phyloP scores from a whole-genome alignment of 441 rosid genomes.

The Croton setiger region DNA sequence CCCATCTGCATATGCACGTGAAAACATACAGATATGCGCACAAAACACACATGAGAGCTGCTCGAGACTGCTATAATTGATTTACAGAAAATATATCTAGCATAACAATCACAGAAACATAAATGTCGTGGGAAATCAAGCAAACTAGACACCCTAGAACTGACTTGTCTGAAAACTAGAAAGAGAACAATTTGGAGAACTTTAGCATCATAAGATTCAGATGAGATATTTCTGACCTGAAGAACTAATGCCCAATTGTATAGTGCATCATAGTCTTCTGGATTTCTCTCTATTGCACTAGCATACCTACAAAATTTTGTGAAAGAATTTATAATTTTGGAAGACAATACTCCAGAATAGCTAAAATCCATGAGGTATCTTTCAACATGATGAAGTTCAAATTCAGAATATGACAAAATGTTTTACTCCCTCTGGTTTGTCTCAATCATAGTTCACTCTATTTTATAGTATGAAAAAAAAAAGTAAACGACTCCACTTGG shows the following conservation, averaged over 20 bases:
- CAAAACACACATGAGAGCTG: not conserved
- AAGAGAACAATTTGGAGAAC: not conserved
- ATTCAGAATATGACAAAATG: not conserved
- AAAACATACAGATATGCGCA: not conserved
- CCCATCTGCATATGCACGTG: not conserved
- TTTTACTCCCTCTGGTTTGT: not conserved
- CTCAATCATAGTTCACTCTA: not conserved
- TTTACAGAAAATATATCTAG: not conserved
- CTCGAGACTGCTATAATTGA: not conserved
- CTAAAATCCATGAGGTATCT: conserved; percentile 13
- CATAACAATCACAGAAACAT: not conserved
- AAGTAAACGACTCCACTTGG: not conserved
- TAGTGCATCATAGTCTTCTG: conserved; percentile 92
- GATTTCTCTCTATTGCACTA: conserved; percentile 79
- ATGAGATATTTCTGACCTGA: conserved; percentile 53
- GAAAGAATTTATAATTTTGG: conserved; percentile 11
- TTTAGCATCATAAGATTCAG: not conserved
- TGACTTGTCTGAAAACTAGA: not conserved
- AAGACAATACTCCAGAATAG: conserved; percentile 11
- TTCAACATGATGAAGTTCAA: not conserved
- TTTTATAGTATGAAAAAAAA: not conserved
- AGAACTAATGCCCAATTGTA: conserved; percentile 99
- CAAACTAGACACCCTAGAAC: not conserved
- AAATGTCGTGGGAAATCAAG: not conserved
- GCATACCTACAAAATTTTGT: conserved; percentile 67